Base-by-base conservation (phyloP, 495 filamentous ascomycete species). In the Penicillium paradoxum region DNA sequence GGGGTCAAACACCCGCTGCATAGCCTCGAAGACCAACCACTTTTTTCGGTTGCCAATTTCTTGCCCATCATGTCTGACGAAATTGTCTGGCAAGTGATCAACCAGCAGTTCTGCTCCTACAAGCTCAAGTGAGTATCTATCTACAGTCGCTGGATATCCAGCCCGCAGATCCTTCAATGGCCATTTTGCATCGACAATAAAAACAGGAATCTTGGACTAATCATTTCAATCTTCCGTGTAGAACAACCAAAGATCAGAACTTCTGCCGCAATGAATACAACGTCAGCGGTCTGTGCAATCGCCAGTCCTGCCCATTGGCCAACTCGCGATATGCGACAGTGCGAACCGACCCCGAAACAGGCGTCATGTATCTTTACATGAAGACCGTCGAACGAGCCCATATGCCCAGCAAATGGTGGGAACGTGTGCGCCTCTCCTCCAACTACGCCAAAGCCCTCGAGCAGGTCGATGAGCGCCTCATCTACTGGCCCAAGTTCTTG, bases 251-350 rank as follows among this genome's bases (percentile, higher is more conserved):
- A 73, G 83, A 86, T 27, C 85, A 92, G 69, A 96, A 83, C 62
- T 98, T 97, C 73, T 99, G 93, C 69, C 86, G 89, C 65, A 93
- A 95, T 72, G 91, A 96, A 82, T 89, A 93, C 82, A 96, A 86
- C 58, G 88, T 96, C 61, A 96, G 86, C 39, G 93, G 95, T 57
- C 82, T 97, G 45, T 98, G 95, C 82, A 95, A 91, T 69, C 81
- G 89, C 42, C 91, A 96, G 68, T 90, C 89, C 49, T 97, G 93
- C 70, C 93, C 93, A 18, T 86, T 98, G 45, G 93, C 93, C 58
- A 98, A 97, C 74, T 89, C 84, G 49, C 88, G 91, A 21, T 98
- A 98, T 78, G 95, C 93, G 38, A 97, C 93, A 14, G 82, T 98
- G 54, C 88, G 95, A 54, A 81, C 85, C 22, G 82, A 92, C 60